phyloP scores from a whole-genome alignment of 2,329 filamentous ascomycete species.

The Thielaviopsis euricoi region DNA sequence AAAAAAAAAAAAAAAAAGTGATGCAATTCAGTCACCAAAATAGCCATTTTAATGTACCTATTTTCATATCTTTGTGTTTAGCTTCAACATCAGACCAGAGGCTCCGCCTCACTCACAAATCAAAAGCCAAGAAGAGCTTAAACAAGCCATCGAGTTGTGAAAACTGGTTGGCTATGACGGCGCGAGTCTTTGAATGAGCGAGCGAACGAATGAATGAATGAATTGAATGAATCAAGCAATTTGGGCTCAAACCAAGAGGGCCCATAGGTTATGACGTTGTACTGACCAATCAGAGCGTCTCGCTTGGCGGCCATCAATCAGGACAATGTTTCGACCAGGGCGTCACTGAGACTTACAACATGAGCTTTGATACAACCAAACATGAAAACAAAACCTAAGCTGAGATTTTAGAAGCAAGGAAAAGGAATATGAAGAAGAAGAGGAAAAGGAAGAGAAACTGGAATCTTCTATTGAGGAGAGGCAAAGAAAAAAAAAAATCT shows the following conservation, averaged over 20 bases:
- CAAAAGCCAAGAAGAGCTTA: no score
- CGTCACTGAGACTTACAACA: conserved; percentile 5
- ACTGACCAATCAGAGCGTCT: conserved; percentile 7
- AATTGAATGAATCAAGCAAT: no score
- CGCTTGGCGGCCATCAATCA: conserved; percentile 11
- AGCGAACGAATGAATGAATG: no score
- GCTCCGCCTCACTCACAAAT: no score
- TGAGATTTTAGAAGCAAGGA: neutral
- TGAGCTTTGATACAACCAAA: conserved; percentile 6
- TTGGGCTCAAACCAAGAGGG: neutral
- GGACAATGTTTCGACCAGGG: conserved; percentile 9
- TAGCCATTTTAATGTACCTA: neutral
- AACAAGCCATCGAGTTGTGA: no score
- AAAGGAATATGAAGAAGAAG: neutral
- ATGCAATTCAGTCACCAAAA: neutral
- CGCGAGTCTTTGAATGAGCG: no score
- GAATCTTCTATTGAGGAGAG: neutral
- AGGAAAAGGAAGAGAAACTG: neutral
- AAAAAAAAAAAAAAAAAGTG: no score
- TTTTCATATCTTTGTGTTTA: neutral
- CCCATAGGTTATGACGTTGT: neutral
- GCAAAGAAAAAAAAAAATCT: neutral
- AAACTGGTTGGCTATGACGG: no score
- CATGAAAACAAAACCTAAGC: neutral
- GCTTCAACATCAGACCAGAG: neutral